Conservation (phyloP, 129 eudicot species). For the Flaveria linearis region DNA sequence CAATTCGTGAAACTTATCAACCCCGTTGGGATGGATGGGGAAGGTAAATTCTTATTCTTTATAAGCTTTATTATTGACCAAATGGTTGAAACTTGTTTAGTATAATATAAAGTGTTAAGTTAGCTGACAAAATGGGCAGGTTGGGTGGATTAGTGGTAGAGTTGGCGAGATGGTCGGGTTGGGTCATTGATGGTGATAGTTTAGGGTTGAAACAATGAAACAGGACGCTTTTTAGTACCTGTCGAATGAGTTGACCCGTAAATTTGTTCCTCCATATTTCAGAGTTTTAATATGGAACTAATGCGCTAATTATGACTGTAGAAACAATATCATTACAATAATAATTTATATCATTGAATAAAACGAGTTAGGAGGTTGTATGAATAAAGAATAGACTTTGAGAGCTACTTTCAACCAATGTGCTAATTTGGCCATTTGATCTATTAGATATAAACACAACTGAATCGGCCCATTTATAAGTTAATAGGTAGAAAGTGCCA, state of each 20-base stretch:
- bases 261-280: background rate
- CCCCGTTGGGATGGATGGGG: constrained; percentile 99
- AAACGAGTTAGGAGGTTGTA: background rate
- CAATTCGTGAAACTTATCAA: constrained; percentile 84
- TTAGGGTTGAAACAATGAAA: background rate
- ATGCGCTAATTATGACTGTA: background rate
- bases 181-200: background rate
- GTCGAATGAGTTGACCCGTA: background rate
- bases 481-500: background rate
- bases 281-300: background rate
- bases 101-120: background rate
- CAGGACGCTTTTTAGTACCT: background rate
- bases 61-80: constrained; percentile 1
- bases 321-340: background rate
- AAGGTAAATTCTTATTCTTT: constrained; percentile 47
- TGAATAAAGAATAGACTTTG: background rate
- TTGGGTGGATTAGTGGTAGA: background rate
- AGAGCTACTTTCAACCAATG: background rate
- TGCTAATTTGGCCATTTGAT: background rate
- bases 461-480: background rate
- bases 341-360: background rate
- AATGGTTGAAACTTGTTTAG: background rate
- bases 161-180: background rate
- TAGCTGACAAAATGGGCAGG: background rate
- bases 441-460: background rate